Evolutionary conservation across 129 eudicot species (phyloP).

Genomic region (Pittosporum tobira): DNA sequence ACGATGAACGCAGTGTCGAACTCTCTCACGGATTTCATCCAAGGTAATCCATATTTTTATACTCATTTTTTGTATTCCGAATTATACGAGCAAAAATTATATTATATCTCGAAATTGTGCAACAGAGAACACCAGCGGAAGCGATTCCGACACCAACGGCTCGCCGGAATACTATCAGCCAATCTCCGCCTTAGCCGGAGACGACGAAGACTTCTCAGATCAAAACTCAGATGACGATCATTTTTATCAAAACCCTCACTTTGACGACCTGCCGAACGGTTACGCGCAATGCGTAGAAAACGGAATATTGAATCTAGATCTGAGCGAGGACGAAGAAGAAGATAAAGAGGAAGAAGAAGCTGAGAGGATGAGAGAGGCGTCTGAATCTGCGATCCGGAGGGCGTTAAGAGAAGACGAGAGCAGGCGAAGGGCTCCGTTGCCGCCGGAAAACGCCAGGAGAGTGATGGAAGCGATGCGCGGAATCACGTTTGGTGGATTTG

Average conservation of each 20-base stretch:
- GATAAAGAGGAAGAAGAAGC: conserved; percentile 45
- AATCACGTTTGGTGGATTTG: conserved; percentile 55
- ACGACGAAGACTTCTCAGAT: conserved; percentile 30
- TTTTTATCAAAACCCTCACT: conserved; percentile 7
- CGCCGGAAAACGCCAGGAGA: conserved; percentile 70
- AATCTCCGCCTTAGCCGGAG: conserved; percentile 25
- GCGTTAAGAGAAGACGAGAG: conserved; percentile 81
- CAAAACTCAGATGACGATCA: conserved; percentile 33
- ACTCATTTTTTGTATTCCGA: neutral
- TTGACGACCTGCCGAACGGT: conserved; percentile 45
- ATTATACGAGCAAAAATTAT: neutral
- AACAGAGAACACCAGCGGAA: conserved; percentile 57
- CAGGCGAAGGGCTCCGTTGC: conserved; percentile 78
- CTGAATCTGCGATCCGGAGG: conserved; percentile 37
- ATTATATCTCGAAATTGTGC: neutral
- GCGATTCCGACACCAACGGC: conserved; percentile 65
- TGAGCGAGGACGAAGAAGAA: conserved; percentile 39
- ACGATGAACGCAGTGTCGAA: conserved; percentile 36
- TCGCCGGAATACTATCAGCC: conserved; percentile 72
- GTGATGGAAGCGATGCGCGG: conserved; percentile 94
- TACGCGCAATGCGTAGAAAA: conserved; percentile 27
- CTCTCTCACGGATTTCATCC: conserved; percentile 16
- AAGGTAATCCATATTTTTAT: conserved; percentile 17
- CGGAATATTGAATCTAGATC: conserved; percentile 57
- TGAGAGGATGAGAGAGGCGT: conserved; percentile 25